Base-by-base conservation (phyloP, 306 rosid species). In the Malus sylvestris region DNA sequence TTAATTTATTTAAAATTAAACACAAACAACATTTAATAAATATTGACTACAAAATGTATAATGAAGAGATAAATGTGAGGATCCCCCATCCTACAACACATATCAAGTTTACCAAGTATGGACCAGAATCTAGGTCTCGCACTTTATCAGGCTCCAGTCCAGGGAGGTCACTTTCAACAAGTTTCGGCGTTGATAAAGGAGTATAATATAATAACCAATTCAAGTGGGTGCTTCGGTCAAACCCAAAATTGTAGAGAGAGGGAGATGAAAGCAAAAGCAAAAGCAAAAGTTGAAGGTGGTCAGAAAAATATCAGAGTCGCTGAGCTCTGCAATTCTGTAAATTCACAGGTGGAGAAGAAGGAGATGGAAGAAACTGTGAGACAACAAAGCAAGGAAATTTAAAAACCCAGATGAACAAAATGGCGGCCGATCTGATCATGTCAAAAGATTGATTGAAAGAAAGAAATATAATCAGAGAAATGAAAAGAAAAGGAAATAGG, bases 381-480 rank as follows among this genome's bases (percentile, higher is more conserved):
- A 33, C 63, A 58, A 70, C 67, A 79, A 80, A 74, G 74, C 70
- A 85, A 75, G 72, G 76, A 67, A 83, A 79, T 64, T 62, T 51
- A 4, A 51, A 77, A 65, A 22, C 61, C 78, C 81, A 79, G 80
- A 87, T 75, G 84, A 69, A 79, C 85, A 83, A 92, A 88, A 87
- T 81, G 99, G 99, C 99, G 98, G 98, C 99, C 88, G 90, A 88
- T 79, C 67, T 75, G 83, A 95, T 92, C 96, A 87, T 82, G 88
- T 91, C 92, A 85, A 81, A 81, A 32, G 44, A 51, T 12, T 78
- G 87, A 86, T 27, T 29, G 76, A 70, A 32, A 71, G 60, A 22
- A 49, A 58, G 11, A 60, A 75, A 69, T 18, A 52, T 23, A 55
- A 11, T 15, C 20, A 40, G 30, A 27, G 67, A 65, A 68, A 70